Evolutionary conservation across 2,329 filamentous ascomycete genomes (phyloP), one percentile per base, ranked within the genome.

Genomic region (Aspergillus sp.): DNA sequence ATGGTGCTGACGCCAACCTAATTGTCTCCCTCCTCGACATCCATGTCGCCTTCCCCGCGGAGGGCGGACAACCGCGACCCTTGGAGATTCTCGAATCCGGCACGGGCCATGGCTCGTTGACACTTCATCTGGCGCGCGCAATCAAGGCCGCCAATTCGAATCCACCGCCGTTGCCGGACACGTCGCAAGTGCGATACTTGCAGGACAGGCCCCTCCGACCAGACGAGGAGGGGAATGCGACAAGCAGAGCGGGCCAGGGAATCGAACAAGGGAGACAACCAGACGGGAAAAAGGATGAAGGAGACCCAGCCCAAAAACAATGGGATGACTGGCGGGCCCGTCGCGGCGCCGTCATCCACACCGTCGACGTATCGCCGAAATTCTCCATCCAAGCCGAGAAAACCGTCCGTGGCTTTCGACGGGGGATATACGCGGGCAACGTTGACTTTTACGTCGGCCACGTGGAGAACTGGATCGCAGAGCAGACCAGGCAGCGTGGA

Each of bases 1-100:
- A 93, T 60, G 81, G 85, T 10, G 77, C 80, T 48, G 87, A 91
- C 66, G 84, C 86, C 12, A 83, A 78, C 53, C 70, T 86, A 30
- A 90, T 93, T 44, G 82, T 88, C 34, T 85, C 81, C 1, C 73
- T 90, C 27, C 76, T 94, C 26, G 86, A 93, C 62, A 73, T 93
- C 40, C 82, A 91, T 61, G 77, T 81, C 29, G 61, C 71, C 2
- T 62, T 66, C 4, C 63, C 68, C 8, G 56, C 65, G 9, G 53
- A 57, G 4, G 58, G 59, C 6, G 59, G 61, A 5, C 52, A 55
- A 10, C 52, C 56, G 34, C 65, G 71, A 6, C 78, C 75, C 0
- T 64, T 90, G 8, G 85, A 91, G 60, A 86, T 93, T 40, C 81
- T 93, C 44, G 88, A 93, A 66, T 86, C 86, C 41, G 87, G 88